Conservation (phyloP, 208 protist species). For the Trypanosoma vivax region DNA sequence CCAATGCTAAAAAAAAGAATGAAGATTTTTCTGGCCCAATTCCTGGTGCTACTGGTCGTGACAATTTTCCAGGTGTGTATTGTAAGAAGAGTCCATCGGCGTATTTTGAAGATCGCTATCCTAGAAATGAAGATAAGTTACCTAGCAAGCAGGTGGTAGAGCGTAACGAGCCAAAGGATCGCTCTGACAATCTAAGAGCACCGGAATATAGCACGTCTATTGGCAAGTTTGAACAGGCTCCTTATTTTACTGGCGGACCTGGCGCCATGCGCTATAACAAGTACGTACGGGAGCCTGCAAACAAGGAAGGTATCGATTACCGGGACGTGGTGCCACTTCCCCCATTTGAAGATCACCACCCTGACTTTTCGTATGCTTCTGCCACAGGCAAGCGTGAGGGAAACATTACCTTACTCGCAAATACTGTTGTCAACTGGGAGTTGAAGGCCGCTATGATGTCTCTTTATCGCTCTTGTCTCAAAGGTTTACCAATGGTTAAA, state of each 20-base stretch:
- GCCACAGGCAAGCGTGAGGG: conserved; percentile 78
- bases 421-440: conserved; percentile 70
- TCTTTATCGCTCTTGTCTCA: conserved; percentile 79
- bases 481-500: conserved; percentile 77
- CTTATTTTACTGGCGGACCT: conserved; percentile 72
- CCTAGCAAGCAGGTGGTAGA: conserved; percentile 22
- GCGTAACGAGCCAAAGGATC: conserved; percentile 36
- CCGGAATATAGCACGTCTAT: conserved; percentile 72
- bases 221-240: conserved; percentile 80
- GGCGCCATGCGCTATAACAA: conserved; percentile 75
- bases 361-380: conserved; percentile 60
- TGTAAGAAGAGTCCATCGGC: conserved; percentile 24
- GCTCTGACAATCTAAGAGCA: conserved; percentile 69
- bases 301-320: conserved; percentile 50
- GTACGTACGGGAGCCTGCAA: conserved; percentile 54
- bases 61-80: conserved; percentile 62
- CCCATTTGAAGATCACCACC: conserved; percentile 76
- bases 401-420: conserved; percentile 51
- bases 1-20: conserved; percentile 7
- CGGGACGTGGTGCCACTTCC: conserved; percentile 47
- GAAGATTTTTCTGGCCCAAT: conserved; percentile 32
- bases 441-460: conserved; percentile 60
- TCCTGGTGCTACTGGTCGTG: conserved; percentile 35
- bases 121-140: conserved; percentile 33
- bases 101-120: conserved; percentile 69